These are phyloP conservation scores for Penicillium egyptiacum DNA, from an alignment of 495 filamentous ascomycete genomes.

Conservation along the genomic window DNA sequence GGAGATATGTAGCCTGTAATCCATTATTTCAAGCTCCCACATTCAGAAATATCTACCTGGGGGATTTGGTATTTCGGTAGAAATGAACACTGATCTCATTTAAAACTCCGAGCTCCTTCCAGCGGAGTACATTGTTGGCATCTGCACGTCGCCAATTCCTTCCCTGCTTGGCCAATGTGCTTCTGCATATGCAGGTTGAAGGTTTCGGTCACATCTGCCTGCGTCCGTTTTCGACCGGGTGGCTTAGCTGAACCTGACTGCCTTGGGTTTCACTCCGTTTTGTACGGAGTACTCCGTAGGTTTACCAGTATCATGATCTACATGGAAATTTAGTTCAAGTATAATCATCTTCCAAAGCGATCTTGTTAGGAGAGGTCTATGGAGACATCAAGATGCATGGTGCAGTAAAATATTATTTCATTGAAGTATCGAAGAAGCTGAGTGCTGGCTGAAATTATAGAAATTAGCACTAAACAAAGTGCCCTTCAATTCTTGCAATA, in stretches of 20 bases:
- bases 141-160: neutral
- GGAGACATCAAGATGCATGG: too few species aligned
- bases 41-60: too few species aligned
- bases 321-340: neutral
- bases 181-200: neutral
- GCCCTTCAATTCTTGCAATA: too few species aligned
- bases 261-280: neutral
- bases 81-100: too few species aligned
- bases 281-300: neutral
- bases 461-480: too few species aligned
- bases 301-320: neutral
- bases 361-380: neutral
- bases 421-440: neutral
- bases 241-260: constrained; percentile 1
- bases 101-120: too few species aligned
- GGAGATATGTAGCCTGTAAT: too few species aligned
- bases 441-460: too few species aligned
- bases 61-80: too few species aligned
- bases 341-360: neutral
- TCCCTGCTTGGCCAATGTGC: neutral
- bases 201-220: neutral
- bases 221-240: neutral
- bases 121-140: neutral
- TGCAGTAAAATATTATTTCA: too few species aligned
- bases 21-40: too few species aligned